Evolutionary conservation across 345 rosid genomes (phyloP).

Genomic region (Eucalyptus pumila): DNA sequence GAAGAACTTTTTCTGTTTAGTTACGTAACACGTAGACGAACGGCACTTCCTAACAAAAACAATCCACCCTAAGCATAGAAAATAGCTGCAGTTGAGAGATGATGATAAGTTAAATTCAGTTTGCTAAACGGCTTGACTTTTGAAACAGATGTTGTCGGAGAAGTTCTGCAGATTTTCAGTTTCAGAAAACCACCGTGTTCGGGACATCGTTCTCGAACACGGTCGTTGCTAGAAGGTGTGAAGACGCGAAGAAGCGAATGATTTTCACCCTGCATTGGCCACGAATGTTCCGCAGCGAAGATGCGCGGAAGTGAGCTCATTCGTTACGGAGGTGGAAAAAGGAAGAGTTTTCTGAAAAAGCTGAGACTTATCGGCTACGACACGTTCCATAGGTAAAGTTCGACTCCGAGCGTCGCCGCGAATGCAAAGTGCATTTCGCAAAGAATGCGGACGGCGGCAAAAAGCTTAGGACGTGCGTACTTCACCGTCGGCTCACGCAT

Average conservation of each 20-base stretch:
- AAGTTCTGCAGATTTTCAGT: background rate
- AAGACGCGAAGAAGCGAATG: background rate
- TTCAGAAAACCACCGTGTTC: background rate
- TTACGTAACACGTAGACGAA: background rate
- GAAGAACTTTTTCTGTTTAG: background rate
- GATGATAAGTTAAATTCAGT: background rate
- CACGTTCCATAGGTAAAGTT: background rate
- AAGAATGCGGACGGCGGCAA: background rate
- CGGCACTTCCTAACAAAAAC: background rate
- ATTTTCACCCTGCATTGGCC: background rate
- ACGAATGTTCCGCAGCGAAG: background rate
- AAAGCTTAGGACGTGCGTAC: background rate
- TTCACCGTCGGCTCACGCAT: background rate
- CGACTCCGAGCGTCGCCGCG: background rate
- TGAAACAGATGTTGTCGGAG: background rate
- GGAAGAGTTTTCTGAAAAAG: background rate
- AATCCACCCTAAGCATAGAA: background rate
- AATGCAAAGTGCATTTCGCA: background rate
- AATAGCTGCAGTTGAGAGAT: background rate
- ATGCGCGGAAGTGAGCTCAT: background rate
- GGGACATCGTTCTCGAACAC: background rate
- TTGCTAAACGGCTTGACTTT: background rate
- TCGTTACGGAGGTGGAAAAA: background rate
- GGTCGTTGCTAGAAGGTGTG: background rate
- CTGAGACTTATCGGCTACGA: background rate